A percentile compares a stretch with the other conserved stretches of the same genome.
phyloP scores from a whole-genome alignment of 805 yeast genomes.

The Yarrowia sp. region DNA sequence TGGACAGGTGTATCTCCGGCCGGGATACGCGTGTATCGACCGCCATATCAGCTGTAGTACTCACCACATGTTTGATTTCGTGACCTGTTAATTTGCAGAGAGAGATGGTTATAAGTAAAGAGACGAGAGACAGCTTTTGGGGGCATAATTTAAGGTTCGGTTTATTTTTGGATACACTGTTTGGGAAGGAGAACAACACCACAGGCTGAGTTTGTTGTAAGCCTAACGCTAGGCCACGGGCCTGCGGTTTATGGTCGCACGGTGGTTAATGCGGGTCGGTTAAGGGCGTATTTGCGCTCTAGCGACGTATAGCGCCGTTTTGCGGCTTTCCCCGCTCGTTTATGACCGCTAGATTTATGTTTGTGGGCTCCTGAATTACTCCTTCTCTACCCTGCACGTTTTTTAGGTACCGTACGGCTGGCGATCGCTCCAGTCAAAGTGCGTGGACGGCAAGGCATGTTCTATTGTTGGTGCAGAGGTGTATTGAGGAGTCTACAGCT shows the following conservation, averaged over 20 bases:
- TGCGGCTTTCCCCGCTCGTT: no score
- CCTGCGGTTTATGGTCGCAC: no score
- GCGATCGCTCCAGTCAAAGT: slow-evolving; percentile 22
- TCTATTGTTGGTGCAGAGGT: not conserved
- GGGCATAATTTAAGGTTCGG: slow-evolving; percentile 4
- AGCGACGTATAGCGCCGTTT: no score
- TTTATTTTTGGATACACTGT: slow-evolving; percentile 24
- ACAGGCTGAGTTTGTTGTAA: slow-evolving; percentile 16
- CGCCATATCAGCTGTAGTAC: not conserved
- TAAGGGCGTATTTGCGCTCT: no score
- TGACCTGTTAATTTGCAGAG: slow-evolving; percentile 18
- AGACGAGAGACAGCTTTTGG: slow-evolving; percentile 10
- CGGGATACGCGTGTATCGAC: not conserved
- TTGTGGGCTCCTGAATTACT: no score
- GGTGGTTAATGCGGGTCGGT: no score
- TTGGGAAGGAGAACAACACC: slow-evolving; percentile 26
- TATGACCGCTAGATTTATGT: no score
- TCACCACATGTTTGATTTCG: slow-evolving; percentile 26
- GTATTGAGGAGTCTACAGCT: not conserved
- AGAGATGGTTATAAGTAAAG: slow-evolving; percentile 26
- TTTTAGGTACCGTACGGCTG: slow-evolving; percentile 23
- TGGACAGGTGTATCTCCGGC: not conserved
- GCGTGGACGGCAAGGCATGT: not conserved
- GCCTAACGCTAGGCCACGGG: no score
- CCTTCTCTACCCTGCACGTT: slow-evolving; percentile 10